phyloP scores from a whole-genome alignment of 1,139 yeast species.

The Kodamaea suecica region DNA sequence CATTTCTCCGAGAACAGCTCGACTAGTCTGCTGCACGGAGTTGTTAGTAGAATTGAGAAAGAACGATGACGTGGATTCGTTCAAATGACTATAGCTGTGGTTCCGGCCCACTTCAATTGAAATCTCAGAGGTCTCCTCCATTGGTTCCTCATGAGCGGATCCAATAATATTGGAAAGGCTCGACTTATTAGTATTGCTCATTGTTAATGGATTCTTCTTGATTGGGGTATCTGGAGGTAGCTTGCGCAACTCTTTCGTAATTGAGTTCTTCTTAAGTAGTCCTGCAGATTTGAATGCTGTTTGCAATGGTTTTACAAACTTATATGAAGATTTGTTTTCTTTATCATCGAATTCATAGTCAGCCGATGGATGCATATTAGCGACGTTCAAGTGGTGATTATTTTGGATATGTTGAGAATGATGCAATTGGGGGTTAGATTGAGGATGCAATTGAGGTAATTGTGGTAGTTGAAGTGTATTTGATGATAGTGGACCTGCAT shows the following conservation, averaged over 20 bases:
- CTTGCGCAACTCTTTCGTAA: constrained; percentile 33
- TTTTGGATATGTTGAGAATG: constrained; percentile 4
- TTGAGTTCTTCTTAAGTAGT: constrained; percentile 63
- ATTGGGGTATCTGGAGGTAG: constrained; percentile 80
- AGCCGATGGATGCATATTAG: too few relatives aligned
- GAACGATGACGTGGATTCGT: constrained; percentile 35
- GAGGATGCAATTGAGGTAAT: constrained; percentile 1
- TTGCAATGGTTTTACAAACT: constrained; percentile 77
- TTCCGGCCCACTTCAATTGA: constrained; percentile 47
- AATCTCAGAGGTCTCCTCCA: constrained; percentile 24
- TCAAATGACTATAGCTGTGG: constrained; percentile 20
- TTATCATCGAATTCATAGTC: constrained; percentile 32
- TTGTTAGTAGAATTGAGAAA: constrained; percentile 26
- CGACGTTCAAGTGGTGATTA: constrained; percentile 15
- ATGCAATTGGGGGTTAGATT: not conserved
- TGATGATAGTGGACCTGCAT: constrained; percentile 2
- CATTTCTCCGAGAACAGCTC: constrained; percentile 7
- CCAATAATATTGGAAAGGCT: constrained; percentile 20
- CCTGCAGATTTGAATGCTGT: constrained; percentile 82
- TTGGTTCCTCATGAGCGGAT: constrained; percentile 21
- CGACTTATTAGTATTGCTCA: constrained; percentile 28
- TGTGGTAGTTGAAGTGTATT: constrained; percentile 2
- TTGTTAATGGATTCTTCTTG: constrained; percentile 53
- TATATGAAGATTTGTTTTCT: constrained; percentile 50
- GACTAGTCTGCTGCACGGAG: constrained; percentile 13